Percentiles rank a stretch among this genome's conserved stretches.
Evolutionary conservation across 164 flowering plant genomes (phyloP).

Genomic region (Akebia trifoliata): DNA sequence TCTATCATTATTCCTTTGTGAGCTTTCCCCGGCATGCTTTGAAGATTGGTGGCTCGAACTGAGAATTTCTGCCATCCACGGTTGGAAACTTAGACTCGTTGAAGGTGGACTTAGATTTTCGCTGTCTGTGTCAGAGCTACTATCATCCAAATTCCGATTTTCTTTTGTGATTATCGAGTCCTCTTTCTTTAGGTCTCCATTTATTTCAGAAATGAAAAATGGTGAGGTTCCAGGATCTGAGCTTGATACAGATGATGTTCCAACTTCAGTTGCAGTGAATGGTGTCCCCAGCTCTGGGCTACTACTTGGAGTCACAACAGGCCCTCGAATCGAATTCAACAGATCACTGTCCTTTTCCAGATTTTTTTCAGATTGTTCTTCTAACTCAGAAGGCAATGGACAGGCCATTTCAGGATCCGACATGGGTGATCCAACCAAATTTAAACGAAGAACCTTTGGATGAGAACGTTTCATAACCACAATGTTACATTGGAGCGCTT

Average conservation of each 20-base stretch:
- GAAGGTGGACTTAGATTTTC: slow-evolving; percentile 36
- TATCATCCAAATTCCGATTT: slow-evolving; percentile 28
- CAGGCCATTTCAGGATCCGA: slow-evolving; percentile 26
- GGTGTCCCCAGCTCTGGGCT: slow-evolving; percentile 76
- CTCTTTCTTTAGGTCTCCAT: slow-evolving; percentile 33
- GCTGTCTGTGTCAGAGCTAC: slow-evolving; percentile 59
- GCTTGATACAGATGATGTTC: slow-evolving; percentile 78
- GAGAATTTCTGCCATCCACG: slow-evolving; percentile 45
- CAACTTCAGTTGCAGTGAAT: slow-evolving; percentile 57
- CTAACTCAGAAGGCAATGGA: slow-evolving; percentile 24
- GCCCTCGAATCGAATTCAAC: slow-evolving; percentile 39
- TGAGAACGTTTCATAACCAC: slow-evolving; percentile 66
- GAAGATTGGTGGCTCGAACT: slow-evolving; percentile 30
- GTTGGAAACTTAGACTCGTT: slow-evolving; percentile 34
- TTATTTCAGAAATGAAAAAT: slow-evolving; percentile 32
- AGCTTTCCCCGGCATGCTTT: slow-evolving; percentile 23
- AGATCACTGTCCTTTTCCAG: slow-evolving; percentile 21
- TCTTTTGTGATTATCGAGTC: slow-evolving; percentile 17
- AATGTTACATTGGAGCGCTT: slow-evolving; percentile 80
- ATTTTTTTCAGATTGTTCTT: slow-evolving; percentile 19
- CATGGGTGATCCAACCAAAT: slow-evolving; percentile 49
- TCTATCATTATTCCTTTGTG: slow-evolving; percentile 23
- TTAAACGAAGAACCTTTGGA: slow-evolving; percentile 80
- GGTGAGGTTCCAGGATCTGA: slow-evolving; percentile 69
- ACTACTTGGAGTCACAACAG: slow-evolving; percentile 77